Evolutionary conservation across 2,329 filamentous ascomycete genomes (phyloP).

Genomic region (Dactylellina sp.): DNA sequence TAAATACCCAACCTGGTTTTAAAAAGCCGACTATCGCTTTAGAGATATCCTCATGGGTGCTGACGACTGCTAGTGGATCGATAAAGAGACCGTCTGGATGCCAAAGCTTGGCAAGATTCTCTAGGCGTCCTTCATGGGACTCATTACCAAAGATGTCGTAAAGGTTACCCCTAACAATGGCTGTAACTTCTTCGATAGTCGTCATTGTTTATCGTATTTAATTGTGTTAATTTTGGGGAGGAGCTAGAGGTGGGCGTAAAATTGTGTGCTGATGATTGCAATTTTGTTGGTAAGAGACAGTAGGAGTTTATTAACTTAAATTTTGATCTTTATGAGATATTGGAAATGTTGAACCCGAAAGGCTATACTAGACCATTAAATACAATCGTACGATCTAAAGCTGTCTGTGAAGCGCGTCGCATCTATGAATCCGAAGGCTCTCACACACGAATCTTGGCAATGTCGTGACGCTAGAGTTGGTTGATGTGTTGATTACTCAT

Average conservation of each 20-base stretch:
- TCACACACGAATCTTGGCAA: background rate
- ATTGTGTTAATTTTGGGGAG: background rate
- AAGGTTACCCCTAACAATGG: conserved; percentile 30
- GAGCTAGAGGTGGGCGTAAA: no score
- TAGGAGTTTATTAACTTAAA: no score
- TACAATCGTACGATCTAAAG: no score
- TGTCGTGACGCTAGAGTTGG: conserved; percentile 3
- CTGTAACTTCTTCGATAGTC: conserved; percentile 17
- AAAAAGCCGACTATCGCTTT: conserved; percentile 10
- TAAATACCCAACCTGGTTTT: conserved; percentile 34
- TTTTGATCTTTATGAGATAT: no score
- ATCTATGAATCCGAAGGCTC: background rate
- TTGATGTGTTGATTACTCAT: conserved; percentile 20
- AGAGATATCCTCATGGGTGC: conserved; percentile 29
- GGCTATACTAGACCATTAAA: no score
- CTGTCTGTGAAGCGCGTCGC: no score
- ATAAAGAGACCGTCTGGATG: conserved; percentile 33
- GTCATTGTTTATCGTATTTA: conserved; percentile 11
- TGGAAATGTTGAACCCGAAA: no score
- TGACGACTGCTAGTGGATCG: conserved; percentile 3
- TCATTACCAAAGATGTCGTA: conserved; percentile 26
- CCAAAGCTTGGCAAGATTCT: conserved; percentile 34
- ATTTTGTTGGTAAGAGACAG: no score
- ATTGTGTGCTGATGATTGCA: no score
- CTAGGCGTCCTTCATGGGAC: conserved; percentile 27